phyloP scores from a whole-genome alignment of 257 asterid genomes.

The Fraxinus pennsylvanica region DNA sequence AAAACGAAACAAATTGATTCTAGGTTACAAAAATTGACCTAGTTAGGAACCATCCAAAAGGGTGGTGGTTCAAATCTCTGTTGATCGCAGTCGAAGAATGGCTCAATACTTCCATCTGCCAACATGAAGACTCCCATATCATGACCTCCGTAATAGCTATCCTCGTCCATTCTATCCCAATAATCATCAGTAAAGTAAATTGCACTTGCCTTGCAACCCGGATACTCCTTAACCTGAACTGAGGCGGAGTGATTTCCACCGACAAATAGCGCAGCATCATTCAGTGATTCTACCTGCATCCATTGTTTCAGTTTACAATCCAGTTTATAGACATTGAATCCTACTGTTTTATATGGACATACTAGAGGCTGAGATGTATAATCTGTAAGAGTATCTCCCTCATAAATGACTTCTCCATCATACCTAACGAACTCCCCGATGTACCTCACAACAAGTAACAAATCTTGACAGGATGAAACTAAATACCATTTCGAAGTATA shows the following conservation, averaged over 20 bases:
- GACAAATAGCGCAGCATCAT: slow-evolving; percentile 29
- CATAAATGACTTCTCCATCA: slow-evolving; percentile 29
- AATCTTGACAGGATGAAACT: slow-evolving; percentile 15
- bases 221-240: slow-evolving; percentile 7
- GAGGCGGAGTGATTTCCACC: slow-evolving; percentile 41
- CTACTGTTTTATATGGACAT: slow-evolving; percentile 32
- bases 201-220: slow-evolving; percentile 22
- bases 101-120: slow-evolving; percentile 22
- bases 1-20: too few relatives aligned
- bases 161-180: slow-evolving; percentile 37
- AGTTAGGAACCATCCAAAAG: slow-evolving; percentile 32
- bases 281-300: slow-evolving; percentile 21
- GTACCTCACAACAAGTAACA: slow-evolving; percentile 31
- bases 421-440: slow-evolving; percentile 37
- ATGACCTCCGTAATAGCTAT: slow-evolving; percentile 44
- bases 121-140: slow-evolving; percentile 35
- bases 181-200: slow-evolving; percentile 48
- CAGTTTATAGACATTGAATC: slow-evolving; percentile 31
- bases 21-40: background rate
- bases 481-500: slow-evolving; percentile 28
- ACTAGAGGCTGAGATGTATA: background rate
- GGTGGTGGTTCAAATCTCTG: slow-evolving; percentile 32
- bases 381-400: slow-evolving; percentile 34
- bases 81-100: slow-evolving; percentile 1
- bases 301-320: slow-evolving; percentile 16